Base-by-base conservation (phyloP, 768 basidiomycete genomes). In the Phaffia tasmanica region DNA sequence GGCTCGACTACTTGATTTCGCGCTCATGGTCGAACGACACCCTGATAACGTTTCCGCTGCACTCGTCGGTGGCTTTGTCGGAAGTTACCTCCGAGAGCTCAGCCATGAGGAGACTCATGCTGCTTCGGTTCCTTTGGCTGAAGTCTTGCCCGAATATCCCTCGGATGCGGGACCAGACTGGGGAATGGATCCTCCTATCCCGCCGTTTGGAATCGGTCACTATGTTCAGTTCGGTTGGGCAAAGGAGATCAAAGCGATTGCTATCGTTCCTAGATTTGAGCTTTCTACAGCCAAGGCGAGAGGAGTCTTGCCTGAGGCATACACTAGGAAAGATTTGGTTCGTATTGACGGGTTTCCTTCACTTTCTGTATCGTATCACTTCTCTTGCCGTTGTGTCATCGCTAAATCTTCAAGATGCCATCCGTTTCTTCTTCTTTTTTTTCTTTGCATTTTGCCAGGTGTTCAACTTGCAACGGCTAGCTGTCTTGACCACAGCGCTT, bases 21-120 rank as follows among this genome's bases (percentile, higher is more conserved):
- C 94, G 1, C 81, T 99, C 63, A 99, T 99, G 95, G 92, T 99
- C 73, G 95, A 99, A 78, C 83, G 95, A 21, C 95, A 99, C 75
- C 95, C 95, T 19, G 95, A 99, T 77, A 99, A 99, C 76, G 93
- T 99, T 74, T 95, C 95, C 0, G 95, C 95, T 2, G 94, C 93
- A 0, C 83, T 99, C 48, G 83, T 97, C 21, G 95, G 95, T 47
- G 95, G 95, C 0, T 98, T 99, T 77, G 89, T 97, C 29, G 95
- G 95, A 23, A 89, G 88, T 2, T 99, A 98, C 79, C 82, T 98
- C 62, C 83, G 87, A 68, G 94, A 95, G 76, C 82, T 98, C 57
- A 88, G 88, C 71, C 81, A 82, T 14, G 83, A 81, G 51, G 93
- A 90, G 5, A 87, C 81, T 69, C 83, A 84, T 70, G 90, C 89